Percentiles rank a stretch among this genome's conserved stretches.
These are phyloP conservation scores for Rubia peregrina DNA, from an alignment of 305 asterid species.

Conservation along the genomic window DNA sequence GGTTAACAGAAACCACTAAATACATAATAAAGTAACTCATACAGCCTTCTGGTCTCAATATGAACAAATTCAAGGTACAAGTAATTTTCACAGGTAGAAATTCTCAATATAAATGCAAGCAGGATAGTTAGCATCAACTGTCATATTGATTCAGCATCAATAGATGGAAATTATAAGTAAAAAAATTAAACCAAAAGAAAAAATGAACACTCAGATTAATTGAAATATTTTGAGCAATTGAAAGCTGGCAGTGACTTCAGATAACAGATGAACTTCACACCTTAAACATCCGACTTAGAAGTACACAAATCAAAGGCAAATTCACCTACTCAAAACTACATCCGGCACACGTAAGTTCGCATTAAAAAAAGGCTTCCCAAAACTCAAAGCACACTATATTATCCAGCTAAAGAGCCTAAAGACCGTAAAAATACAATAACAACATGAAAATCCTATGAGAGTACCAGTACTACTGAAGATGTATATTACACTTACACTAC, in stretches of 20 bases:
- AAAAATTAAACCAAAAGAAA: not conserved
- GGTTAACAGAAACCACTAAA: not conserved
- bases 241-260: not conserved
- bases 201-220: not conserved
- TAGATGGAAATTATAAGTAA: not conserved
- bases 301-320: not conserved
- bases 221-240: not conserved
- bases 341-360: not conserved
- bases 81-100: no score
- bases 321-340: not conserved
- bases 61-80: not conserved
- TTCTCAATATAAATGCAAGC: not conserved
- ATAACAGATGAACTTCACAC: not conserved
- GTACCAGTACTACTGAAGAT: not conserved
- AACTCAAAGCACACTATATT: not conserved
- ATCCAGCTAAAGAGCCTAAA: conserved; percentile 1
- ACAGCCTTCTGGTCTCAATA: not conserved
- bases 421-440: not conserved
- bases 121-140: not conserved
- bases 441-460: not conserved
- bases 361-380: not conserved
- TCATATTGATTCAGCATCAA: no score
- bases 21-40: not conserved
- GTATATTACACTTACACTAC: not conserved
- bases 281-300: not conserved